Evolutionary conservation across 169 alveolate genomes (phyloP), one percentile per base, ranked within the genome.

Genomic region (Plasmodium berghei): DNA sequence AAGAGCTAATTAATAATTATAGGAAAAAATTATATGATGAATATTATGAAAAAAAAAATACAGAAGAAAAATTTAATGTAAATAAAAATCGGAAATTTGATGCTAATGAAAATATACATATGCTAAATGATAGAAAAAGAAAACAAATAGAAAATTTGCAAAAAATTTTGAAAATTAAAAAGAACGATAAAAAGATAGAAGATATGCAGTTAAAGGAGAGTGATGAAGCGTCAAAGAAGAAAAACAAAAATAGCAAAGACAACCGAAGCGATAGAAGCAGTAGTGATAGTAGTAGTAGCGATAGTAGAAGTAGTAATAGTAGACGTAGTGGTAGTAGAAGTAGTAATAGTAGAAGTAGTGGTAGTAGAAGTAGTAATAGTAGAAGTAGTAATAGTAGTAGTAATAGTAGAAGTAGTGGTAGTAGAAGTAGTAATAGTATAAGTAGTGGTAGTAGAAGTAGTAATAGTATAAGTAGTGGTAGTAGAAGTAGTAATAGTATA

Each of bases 11-110:
- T 45, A 66, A 86, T n/a, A 64, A 69, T 64, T 86, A 86, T 71
- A 70, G 91, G 52, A 70, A 86, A 26, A 72, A 71, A 54, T 48
- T 86, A 71, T 86, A 86, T 71, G 87, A 70, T 42, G 91, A 86
- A 72, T 86, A 86, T 59, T 24, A 86, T 56, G 87, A 86, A 48
- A 72, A 72, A 48, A 86, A 71, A 71, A 86, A 86, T 48, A 63
- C n/a, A 52, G 64, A 63, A 42, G 91, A 86, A 34, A 58, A 55
- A 9, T 71, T 10, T 20, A 49, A 62, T 14, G 20, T 52, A 34
- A 20, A 45, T 71, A n/a, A 40, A 48, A 86, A 86, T 71, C 69
- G 74, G 14, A 34, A 18, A 18, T 61, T 1, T 28, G 72, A 71
- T 4, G 14, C 75, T 10, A 73, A 86, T 49, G 91, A 86, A 62